Evolutionary conservation across 2,329 filamentous ascomycete genomes (phyloP), one percentile per base, ranked within the genome.

Genomic region (Nannizziopsis barbatae): DNA sequence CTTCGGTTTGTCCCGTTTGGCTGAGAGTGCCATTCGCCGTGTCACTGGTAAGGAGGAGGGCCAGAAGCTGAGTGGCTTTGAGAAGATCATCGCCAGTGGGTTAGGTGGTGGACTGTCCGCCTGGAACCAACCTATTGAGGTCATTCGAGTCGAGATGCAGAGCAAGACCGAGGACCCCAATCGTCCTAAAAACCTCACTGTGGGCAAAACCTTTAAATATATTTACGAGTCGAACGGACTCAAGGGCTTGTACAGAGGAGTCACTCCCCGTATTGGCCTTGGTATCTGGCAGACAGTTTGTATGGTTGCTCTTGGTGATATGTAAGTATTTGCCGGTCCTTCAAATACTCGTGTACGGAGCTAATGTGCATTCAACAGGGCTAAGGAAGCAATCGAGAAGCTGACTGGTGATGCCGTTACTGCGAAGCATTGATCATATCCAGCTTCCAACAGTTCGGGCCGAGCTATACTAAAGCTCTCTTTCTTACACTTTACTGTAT

Each of bases 71-170:
- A 74, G 72, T 57, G 80, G 84, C 27, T 65, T 74, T 52, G 92
- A 98, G 76, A 96, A 96, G 80, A 83, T 98, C 63, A 66, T 86
- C 50, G 89, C 92, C 42, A 86, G 83, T 55, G 80, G 80, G 56
- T 66, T 98, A 8, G 92, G 92, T 73, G 92, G 92, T 79, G 92
- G 92, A 65, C 76, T 98, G 61, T 88, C 82, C 54, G 92, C 92
- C 56, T 98, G 92, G 92, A 98, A 98, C 73, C 92, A 98, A 77
- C 92, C 92, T 54, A 98, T 98, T 66, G 92, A 98, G 79, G 92
- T 98, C 66, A 95, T 98, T 67, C 87, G 92, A 56, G 90, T 98
- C 53, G 92, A 98, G 79, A 95, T 98, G 87, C 92, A 98, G 81
- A 94, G 86, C 75, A 96, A 95, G 82, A 95, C 84, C 61, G 86